A percentile compares a stretch with the other conserved stretches of the same genome.
Conservation (phyloP, 2,329 filamentous ascomycete species). For the Cercospora zeae-maydis region DNA sequence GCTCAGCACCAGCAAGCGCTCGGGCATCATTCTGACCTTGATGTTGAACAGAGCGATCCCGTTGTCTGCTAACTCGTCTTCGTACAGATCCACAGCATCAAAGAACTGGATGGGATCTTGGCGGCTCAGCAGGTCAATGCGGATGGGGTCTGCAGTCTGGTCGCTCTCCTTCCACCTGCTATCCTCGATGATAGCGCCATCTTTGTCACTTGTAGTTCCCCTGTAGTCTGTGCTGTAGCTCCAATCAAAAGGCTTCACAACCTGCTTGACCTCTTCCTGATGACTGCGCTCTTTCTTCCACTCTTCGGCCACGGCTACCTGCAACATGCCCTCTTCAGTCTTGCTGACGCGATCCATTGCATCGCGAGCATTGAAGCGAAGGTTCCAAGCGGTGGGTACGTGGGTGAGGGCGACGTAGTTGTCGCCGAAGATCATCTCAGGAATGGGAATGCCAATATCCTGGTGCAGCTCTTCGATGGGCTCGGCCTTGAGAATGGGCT, state of each 20-base stretch:
- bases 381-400: constrained; percentile 67
- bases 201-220: constrained; percentile 56
- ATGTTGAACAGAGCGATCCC: constrained; percentile 86
- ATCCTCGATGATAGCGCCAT: constrained; percentile 8
- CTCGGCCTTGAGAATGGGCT: constrained; percentile 87
- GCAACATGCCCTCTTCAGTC: constrained; percentile 83
- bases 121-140: constrained; percentile 78
- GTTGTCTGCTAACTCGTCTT: constrained; percentile 97
- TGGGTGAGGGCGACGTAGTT: constrained; percentile 78
- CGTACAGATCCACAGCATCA: constrained; percentile 92
- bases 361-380: constrained; percentile 80
- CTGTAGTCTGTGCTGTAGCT: constrained; percentile 88
- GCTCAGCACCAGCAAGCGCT: constrained; percentile 76
- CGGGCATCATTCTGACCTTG: constrained; percentile 91
- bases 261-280: constrained; percentile 80
- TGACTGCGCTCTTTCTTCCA: constrained; percentile 76
- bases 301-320: constrained; percentile 86
- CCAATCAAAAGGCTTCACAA: constrained; percentile 97
- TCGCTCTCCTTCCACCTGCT: constrained; percentile 28
- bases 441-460: constrained; percentile 77
- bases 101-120: constrained; percentile 95
- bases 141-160: constrained; percentile 58
- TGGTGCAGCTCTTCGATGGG: constrained; percentile 83
- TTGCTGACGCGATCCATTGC: constrained; percentile 92
- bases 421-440: constrained; percentile 99